phyloP scores from a whole-genome alignment of 345 rosid genomes.

The Melaleuca quinquenervia region DNA sequence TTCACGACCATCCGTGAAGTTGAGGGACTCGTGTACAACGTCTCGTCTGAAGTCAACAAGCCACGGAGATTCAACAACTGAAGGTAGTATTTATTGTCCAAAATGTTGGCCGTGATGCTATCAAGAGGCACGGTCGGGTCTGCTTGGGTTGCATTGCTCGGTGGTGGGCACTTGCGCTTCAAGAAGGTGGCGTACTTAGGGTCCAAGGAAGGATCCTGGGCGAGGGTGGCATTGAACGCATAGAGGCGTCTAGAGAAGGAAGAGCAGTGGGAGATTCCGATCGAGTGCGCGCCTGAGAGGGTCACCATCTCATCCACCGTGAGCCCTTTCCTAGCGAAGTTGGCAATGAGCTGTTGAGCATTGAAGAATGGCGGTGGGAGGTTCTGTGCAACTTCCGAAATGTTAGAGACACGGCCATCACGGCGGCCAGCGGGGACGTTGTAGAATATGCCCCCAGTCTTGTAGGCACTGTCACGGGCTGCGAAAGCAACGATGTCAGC shows the following conservation, averaged over 20 bases:
- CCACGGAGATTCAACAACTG: constrained; percentile 16
- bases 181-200: constrained; percentile 11
- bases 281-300: constrained; percentile 38
- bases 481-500: constrained; percentile 44
- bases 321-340: constrained; percentile 24
- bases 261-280: constrained; percentile 33
- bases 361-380: constrained; percentile 16
- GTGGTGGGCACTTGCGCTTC: constrained; percentile 26
- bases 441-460: constrained; percentile 16
- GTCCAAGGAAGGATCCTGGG: constrained; percentile 33
- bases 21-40: constrained; percentile 9
- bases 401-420: constrained; percentile 26
- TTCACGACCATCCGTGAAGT: constrained; percentile 14
- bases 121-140: constrained; percentile 16
- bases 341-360: constrained; percentile 11
- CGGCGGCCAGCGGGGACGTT: constrained; percentile 26
- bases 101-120: constrained; percentile 4
- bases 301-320: constrained; percentile 38
- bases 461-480: constrained; percentile 23
- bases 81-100: constrained; percentile 29
- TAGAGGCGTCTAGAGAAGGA: constrained; percentile 25
- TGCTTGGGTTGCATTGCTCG: not conserved
- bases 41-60: constrained; percentile 28
- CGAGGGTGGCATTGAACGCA: constrained; percentile 16
- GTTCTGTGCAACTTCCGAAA: constrained; percentile 8